These are phyloP conservation scores for Solanum aculeatissimum DNA, from an alignment of 305 asterid species.

Conservation along the genomic window DNA sequence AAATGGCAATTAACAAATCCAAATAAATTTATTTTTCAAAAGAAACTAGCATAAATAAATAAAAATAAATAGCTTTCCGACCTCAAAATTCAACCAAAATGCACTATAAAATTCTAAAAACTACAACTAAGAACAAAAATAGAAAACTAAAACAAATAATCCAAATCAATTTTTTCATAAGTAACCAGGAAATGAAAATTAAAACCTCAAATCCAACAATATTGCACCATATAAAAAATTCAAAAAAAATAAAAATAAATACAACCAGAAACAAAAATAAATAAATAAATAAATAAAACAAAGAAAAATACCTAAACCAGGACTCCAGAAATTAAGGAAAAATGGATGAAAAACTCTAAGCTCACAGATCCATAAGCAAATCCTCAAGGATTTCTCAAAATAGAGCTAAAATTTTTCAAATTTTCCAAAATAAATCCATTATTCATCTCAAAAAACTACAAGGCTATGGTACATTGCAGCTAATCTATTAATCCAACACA, in stretches of 20 bases:
- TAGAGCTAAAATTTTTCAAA: not conserved
- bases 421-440: not conserved
- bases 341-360: not conserved
- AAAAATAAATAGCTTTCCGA: not conserved
- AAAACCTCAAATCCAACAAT: not conserved
- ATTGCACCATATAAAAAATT: not conserved
- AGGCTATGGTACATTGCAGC: not conserved
- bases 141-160: not conserved
- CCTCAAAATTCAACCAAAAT: not conserved
- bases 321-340: not conserved
- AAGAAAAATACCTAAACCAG: not conserved
- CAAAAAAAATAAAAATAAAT: not conserved
- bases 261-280: not conserved
- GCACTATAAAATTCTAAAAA: not conserved
- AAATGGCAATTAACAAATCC: not conserved
- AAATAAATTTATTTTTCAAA: not conserved
- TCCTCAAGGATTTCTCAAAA: not conserved
- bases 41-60: not conserved
- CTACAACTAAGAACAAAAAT: not conserved
- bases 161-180: not conserved
- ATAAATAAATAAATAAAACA: not conserved
- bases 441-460: not conserved
- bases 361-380: conserved; percentile 1
- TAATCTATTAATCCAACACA: not conserved
- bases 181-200: not conserved